phyloP scores from a whole-genome alignment of 2,329 filamentous ascomycete genomes.

The Hypoxylon sp. region DNA sequence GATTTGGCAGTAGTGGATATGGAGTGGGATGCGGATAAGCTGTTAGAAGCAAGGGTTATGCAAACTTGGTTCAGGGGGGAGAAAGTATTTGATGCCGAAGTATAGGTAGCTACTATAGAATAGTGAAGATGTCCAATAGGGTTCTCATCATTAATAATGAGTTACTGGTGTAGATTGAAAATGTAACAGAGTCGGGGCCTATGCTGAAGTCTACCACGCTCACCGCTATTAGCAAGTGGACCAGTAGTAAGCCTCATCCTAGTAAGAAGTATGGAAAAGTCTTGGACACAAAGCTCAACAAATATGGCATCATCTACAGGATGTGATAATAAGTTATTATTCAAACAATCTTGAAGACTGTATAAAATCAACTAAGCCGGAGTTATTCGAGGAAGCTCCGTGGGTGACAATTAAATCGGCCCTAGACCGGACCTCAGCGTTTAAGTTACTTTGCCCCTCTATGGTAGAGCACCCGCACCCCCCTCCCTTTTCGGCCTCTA shows the following conservation, averaged over 20 bases:
- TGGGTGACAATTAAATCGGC: slow-evolving; percentile 11
- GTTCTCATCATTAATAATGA: neutral
- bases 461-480: neutral
- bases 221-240: slow-evolving; percentile 30
- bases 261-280: neutral
- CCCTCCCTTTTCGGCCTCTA: slow-evolving; percentile 24
- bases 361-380: neutral
- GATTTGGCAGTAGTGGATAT: slow-evolving; percentile 65
- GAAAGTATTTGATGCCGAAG: slow-evolving; percentile 53
- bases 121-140: slow-evolving; percentile 4
- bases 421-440: slow-evolving; percentile 5
- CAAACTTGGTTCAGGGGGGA: slow-evolving; percentile 62
- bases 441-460: slow-evolving; percentile 1
- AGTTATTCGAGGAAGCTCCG: neutral
- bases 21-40: slow-evolving; percentile 58
- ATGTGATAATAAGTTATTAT: neutral
- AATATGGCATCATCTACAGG: slow-evolving; percentile 12
- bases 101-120: slow-evolving; percentile 18
- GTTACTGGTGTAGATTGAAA: neutral
- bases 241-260: slow-evolving; percentile 9
- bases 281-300: neutral
- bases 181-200: neutral
- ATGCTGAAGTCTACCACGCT: neutral
- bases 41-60: slow-evolving; percentile 57
- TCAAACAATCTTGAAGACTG: neutral